Conservation (phyloP, 352 stramenopile genomes). For the Stephanocyclus meneghinianus region DNA sequence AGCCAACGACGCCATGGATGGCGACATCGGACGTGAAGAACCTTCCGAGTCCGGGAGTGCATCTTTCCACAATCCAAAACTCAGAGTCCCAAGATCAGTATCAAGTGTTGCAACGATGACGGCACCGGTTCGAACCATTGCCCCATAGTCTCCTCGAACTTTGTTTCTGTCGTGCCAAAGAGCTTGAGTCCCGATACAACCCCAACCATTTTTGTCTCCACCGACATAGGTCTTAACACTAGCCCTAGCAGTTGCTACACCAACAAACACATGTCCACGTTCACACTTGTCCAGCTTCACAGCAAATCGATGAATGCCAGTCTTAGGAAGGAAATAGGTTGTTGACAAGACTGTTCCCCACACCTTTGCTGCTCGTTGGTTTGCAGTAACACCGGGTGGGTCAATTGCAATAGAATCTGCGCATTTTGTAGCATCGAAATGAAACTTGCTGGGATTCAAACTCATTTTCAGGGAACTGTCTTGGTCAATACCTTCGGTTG, state of each 20-base stretch:
- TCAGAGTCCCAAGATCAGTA: constrained; percentile 81
- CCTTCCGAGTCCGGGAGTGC: constrained; percentile 9
- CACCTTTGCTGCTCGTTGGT: constrained; percentile 80
- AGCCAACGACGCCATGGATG: constrained; percentile 44
- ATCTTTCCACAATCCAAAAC: constrained; percentile 81
- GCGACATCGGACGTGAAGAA: constrained; percentile 48
- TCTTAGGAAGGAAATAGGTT: constrained; percentile 74
- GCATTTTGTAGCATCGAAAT: constrained; percentile 81
- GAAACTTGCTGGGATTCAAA: constrained; percentile 54
- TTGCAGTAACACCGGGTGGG: constrained; percentile 48
- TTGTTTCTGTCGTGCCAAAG: constrained; percentile 96
- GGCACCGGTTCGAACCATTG: constrained; percentile 74
- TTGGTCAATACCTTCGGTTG: constrained; percentile 55
- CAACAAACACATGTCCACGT: constrained; percentile 95
- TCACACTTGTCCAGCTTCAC: constrained; percentile 91
- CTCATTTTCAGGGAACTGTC: constrained; percentile 57
- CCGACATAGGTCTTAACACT: constrained; percentile 96
- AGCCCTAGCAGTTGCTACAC: constrained; percentile 88
- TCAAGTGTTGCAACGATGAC: constrained; percentile 81
- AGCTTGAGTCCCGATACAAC: constrained; percentile 97
- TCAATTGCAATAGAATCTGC: constrained; percentile 79
- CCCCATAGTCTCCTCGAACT: constrained; percentile 80
- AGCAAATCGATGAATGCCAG: constrained; percentile 76
- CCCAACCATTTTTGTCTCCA: constrained; percentile 95
- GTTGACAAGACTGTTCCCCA: constrained; percentile 79